Base-by-base conservation (phyloP, 805 yeast species). In the Phaffomyces opuntiae region DNA sequence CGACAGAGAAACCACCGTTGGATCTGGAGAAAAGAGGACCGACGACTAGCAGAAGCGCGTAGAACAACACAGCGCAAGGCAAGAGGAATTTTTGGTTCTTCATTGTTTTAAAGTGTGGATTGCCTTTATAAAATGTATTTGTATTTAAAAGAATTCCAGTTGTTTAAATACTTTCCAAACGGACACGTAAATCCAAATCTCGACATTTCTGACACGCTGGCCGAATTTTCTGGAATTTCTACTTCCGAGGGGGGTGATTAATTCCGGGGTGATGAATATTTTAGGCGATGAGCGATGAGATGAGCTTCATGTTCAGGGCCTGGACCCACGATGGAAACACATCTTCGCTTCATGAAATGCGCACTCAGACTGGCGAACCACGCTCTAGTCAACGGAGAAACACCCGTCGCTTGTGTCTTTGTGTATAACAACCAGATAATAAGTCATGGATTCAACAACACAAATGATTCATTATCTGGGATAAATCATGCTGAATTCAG, bases 401-500 rank as follows among this genome's bases (percentile, higher is more conserved):
- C 87, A 0, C 96, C 96, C 0, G 95, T 88, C 1, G 89, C 93
- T 1, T 85, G 95, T 55, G 73, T 88, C 2, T 79, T 83, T 55
- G 89, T 79, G 7, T 64, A 76, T 53, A 49, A 72, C 31, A 66
- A 69, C 12, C 54, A 72, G 45, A 68, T 91, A 21, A 66, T 91
- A 9, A 86, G 88, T 19, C 70, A 72, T 44, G 96, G 97, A 1
- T 81, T 82, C 70, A 91, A 91, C 62, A 87, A 81, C 58, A 91
- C 98, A 9, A 91, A 91, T 58, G 72, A 80, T 24, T 81, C 95
- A 2, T 69, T 87, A 24, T 83, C 88, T 52, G 97, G 98, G 1
- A 87, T 91, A 3, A 74, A 85, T 37, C 99, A 91, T 62, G 98
- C 99, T 1, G 99, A 91, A 62, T 84, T 93, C 53, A 73, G 83